Base-by-base conservation (phyloP, 176 grass and related monocot species). In the Carex littledalei region DNA sequence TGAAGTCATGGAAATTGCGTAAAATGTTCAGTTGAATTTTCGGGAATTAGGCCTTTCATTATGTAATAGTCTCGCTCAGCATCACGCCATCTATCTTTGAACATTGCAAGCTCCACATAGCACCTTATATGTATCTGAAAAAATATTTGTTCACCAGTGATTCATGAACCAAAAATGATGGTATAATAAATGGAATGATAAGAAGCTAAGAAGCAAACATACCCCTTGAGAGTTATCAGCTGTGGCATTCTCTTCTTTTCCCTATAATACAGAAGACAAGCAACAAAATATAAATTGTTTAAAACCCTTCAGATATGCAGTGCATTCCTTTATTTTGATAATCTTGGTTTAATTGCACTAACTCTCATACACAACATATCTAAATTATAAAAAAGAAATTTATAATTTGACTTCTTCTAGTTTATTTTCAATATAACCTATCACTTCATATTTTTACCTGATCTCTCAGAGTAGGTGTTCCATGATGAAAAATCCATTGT, bases 401-500 rank as follows among this genome's bases (percentile, higher is more conserved):
- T 47, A 47, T 47, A 47, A 47, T 8, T 47, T 47, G 45, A 47
- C 45, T 47, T 47, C 45, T 47, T 10, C 45, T 47, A 47, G 45
- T 47, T 47, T 9, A 47, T 10, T 9, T 47, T 47, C 45, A 63
- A 11, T 24, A 63, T 63, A 26, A 63, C 10, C 17, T 9, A 12
- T 75, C 2, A 52, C 4, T 67, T 69, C 0, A 77, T 76, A 54
- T 74, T 3, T 54, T 56, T 78, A 78, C 74, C 74, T 78, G 74
- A 18, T 78, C 74, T 78, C 74, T 78, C 0, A 78, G 50, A 18
- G 74, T 55, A 17, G 74, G 74, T 54, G 24, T 17, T 31, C 49
- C 74, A 17, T 56, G 74, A 55, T 78, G 74, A 56, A 78, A 78
- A 78, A 78, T 78, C 74, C 74, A 78, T 16, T 78, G 74, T 50